Conservation (phyloP, 805 yeast species). For the Priceomyces medius region DNA sequence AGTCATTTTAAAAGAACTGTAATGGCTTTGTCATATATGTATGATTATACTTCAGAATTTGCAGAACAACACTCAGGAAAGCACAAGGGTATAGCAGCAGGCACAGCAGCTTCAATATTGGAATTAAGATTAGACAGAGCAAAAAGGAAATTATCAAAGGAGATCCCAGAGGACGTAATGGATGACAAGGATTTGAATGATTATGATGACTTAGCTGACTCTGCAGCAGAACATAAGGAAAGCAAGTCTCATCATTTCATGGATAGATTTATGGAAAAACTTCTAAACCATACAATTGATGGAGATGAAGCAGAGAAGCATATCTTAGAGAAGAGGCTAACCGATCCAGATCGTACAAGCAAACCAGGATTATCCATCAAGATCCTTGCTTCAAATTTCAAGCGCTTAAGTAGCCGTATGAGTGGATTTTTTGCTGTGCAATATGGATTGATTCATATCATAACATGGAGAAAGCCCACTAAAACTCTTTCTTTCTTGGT, state of each 20-base stretch:
- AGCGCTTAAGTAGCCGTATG: slow-evolving; percentile 54
- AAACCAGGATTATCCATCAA: slow-evolving; percentile 59
- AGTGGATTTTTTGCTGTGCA: slow-evolving; percentile 59
- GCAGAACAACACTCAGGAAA: slow-evolving; percentile 26
- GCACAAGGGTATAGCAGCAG: slow-evolving; percentile 35
- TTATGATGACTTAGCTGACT: slow-evolving; percentile 21
- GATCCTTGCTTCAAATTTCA: slow-evolving; percentile 55
- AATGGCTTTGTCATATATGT: slow-evolving; percentile 17
- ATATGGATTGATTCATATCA: slow-evolving; percentile 54
- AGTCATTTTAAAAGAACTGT: slow-evolving; percentile 11
- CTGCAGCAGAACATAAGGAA: slow-evolving; percentile 20
- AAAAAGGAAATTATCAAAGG: slow-evolving; percentile 7
- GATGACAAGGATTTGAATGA: slow-evolving; percentile 25
- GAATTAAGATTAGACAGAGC: slow-evolving; percentile 32
- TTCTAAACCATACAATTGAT: slow-evolving; percentile 51
- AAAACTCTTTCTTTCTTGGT: slow-evolving; percentile 62
- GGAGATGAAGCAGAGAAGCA: slow-evolving; percentile 49
- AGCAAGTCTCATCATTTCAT: slow-evolving; percentile 46
- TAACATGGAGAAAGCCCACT: slow-evolving; percentile 76
- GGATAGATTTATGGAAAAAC: slow-evolving; percentile 55
- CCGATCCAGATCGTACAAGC: slow-evolving; percentile 44
- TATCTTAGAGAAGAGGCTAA: slow-evolving; percentile 38
- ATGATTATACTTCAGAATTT: slow-evolving; percentile 23
- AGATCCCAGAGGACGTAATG: not conserved
- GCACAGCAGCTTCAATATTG: slow-evolving; percentile 35